Conservation (phyloP, 1,139 yeast species). For the Arxiozyma heterogenica region DNA sequence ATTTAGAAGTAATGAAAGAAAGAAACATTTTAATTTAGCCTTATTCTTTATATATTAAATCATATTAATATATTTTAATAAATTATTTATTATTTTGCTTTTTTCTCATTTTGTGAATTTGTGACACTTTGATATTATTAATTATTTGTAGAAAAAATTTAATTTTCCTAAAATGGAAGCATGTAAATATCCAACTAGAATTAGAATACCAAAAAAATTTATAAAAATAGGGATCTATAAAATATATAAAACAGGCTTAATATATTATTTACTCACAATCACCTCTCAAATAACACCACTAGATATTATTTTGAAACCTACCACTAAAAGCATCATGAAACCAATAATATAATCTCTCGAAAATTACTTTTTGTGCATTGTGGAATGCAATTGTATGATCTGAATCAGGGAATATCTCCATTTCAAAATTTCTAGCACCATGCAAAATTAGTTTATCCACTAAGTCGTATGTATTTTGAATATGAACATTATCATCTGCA, state of each 20-base stretch:
- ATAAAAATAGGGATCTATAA: not conserved
- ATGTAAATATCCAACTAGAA: not conserved
- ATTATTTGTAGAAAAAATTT: not conserved
- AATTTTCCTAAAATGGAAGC: not conserved
- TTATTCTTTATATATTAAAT: not conserved
- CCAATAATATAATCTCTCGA: slow-evolving; percentile 68
- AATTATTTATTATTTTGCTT: not conserved
- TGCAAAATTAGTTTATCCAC: slow-evolving; percentile 58
- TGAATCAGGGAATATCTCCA: slow-evolving; percentile 87
- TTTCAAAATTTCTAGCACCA: slow-evolving; percentile 72
- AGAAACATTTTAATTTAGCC: not conserved
- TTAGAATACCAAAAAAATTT: not conserved
- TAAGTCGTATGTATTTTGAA: slow-evolving; percentile 73
- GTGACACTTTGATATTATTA: not conserved
- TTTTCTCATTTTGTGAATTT: not conserved
- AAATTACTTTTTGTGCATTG: slow-evolving; percentile 69
- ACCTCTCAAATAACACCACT: no score
- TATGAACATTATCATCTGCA: slow-evolving; percentile 93
- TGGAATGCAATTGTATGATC: slow-evolving; percentile 77
- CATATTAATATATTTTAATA: not conserved
- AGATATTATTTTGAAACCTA: slow-evolving; percentile 26
- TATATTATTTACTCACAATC: no score
- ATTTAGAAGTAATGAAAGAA: not conserved
- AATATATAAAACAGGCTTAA: no score
- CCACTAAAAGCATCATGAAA: slow-evolving; percentile 60